Conservation (phyloP, 2,329 filamentous ascomycete genomes). For the Fusarium sp. region DNA sequence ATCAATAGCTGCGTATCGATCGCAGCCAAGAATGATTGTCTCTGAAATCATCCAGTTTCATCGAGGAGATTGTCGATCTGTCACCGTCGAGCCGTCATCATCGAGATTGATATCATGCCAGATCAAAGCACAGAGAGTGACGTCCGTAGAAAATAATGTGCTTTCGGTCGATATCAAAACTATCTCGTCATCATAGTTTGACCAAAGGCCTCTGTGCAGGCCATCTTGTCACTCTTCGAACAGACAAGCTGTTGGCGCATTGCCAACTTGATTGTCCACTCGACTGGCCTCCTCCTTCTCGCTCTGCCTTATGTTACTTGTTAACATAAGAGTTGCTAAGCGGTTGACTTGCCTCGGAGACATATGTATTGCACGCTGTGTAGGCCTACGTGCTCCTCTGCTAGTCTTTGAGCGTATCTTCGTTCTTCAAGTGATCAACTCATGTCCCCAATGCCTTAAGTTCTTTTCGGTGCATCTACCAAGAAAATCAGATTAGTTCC, state of each 20-base stretch:
- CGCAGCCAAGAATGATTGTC: too few relatives aligned
- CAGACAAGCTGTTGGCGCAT: not conserved
- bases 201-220: too few relatives aligned
- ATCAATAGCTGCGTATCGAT: too few relatives aligned
- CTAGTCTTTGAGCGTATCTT: not conserved
- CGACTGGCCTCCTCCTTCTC: not conserved
- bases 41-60: not conserved
- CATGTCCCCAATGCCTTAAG: too few relatives aligned
- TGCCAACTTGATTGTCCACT: not conserved
- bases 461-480: not conserved
- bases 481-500: not conserved
- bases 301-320: not conserved
- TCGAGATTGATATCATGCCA: not conserved
- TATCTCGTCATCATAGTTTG: not conserved
- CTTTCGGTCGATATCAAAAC: not conserved
- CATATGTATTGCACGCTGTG: too few relatives aligned
- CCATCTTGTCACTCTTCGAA: not conserved
- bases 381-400: not conserved
- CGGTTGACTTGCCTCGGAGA: not conserved
- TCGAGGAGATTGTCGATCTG: not conserved
- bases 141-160: not conserved
- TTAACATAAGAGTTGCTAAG: too few relatives aligned
- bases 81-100: not conserved
- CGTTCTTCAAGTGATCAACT: not conserved
- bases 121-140: not conserved